Conservation (phyloP, 305 asterid genomes). For the Ilex paraguariensis region DNA sequence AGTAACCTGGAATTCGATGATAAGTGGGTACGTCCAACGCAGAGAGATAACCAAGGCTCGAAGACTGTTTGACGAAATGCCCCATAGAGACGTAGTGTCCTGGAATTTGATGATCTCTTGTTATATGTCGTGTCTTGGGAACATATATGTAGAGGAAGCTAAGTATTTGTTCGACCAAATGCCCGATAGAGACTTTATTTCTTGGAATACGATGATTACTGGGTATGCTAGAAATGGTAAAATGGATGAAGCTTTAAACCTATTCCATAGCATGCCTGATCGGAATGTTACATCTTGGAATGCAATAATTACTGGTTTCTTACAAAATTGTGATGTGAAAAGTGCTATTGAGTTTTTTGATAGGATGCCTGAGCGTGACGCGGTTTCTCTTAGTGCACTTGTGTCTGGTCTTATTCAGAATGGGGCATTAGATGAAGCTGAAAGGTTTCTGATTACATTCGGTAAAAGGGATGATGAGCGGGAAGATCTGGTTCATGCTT, state of each 20-base stretch:
- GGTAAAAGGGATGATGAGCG: neutral
- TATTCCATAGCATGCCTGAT: neutral
- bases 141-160: too few relatives aligned
- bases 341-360: neutral
- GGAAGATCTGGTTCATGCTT: neutral
- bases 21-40: neutral
- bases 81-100: neutral
- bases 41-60: neutral
- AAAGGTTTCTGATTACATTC: neutral
- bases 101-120: neutral
- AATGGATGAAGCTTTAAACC: too few relatives aligned
- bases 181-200: too few relatives aligned
- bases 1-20: neutral
- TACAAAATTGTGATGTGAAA: neutral
- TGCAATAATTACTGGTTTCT: neutral
- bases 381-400: neutral
- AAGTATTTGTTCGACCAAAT: too few relatives aligned
- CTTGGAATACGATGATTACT: too few relatives aligned
- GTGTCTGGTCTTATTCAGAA: neutral
- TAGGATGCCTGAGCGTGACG: neutral
- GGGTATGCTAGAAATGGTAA: too few relatives aligned
- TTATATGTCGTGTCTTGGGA: neutral
- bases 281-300: neutral
- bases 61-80: neutral
- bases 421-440: neutral